Percentiles rank a stretch among this genome's conserved stretches.
phyloP scores from a whole-genome alignment of 352 stramenopile species.

The Pythium apleroticum region DNA sequence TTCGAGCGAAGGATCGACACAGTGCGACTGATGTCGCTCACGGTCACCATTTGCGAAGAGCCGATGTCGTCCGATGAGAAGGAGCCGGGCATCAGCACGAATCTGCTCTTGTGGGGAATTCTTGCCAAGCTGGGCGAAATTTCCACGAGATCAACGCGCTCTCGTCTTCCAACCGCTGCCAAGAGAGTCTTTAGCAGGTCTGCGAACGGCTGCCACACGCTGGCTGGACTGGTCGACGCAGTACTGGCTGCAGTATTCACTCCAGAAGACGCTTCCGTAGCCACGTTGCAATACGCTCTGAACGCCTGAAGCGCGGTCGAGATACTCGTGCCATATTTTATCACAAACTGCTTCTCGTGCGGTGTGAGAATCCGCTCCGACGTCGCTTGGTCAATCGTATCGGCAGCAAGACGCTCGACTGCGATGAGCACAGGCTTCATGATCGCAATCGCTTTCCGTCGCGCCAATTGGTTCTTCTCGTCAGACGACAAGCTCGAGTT shows the following conservation, averaged over 20 bases:
- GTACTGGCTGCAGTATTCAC: background rate
- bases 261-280: slow-evolving; percentile 11
- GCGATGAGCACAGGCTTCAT: slow-evolving; percentile 80
- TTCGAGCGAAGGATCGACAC: slow-evolving; percentile 77
- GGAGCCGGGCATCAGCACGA: slow-evolving; percentile 60
- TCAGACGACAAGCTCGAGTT: slow-evolving; percentile 59
- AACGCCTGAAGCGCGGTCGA: slow-evolving; percentile 46
- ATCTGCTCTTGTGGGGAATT: slow-evolving; percentile 36
- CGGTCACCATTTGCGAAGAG: slow-evolving; percentile 12
- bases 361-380: slow-evolving; percentile 39
- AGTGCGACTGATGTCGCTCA: slow-evolving; percentile 20
- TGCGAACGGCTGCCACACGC: slow-evolving; percentile 72
- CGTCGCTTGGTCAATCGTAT: slow-evolving; percentile 49
- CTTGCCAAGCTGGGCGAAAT: slow-evolving; percentile 68
- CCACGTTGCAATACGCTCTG: slow-evolving; percentile 39
- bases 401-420: slow-evolving; percentile 58
- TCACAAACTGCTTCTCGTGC: slow-evolving; percentile 74
- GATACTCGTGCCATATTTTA: slow-evolving; percentile 58
- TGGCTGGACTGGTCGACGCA: slow-evolving; percentile 8
- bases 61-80: slow-evolving; percentile 13
- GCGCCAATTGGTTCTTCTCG: slow-evolving; percentile 66
- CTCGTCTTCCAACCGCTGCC: slow-evolving; percentile 38
- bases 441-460: slow-evolving; percentile 76
- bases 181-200: slow-evolving; percentile 67
- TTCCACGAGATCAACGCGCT: slow-evolving; percentile 59